Base-by-base conservation (phyloP, 345 rosid species). In the Aquilaria malaccensis region DNA sequence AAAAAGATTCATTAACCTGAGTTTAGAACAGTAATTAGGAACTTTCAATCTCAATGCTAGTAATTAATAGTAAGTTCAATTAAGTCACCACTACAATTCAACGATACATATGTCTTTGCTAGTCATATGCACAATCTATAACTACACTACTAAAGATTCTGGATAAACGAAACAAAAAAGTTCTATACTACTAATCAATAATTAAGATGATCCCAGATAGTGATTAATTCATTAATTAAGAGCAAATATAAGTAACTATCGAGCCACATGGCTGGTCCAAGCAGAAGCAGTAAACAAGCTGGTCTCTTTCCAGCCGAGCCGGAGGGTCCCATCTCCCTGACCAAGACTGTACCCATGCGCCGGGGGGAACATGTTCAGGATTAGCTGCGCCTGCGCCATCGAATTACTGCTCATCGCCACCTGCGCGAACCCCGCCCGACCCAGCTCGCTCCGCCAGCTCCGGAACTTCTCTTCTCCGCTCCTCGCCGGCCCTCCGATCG, bases 371-470 rank as follows among this genome's bases (percentile, higher is more conserved):
- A 81, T 83, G 76, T 81, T 86, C 7, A 83, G 30, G 66, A 81
- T 81, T 2, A 86, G 80, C 51, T 83, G 89, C 6, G 93, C 93
- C 64, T 86, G 89, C 3, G 93, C 87, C 93, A 81, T 75, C 0
- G 89, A 78, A 66, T 76, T 81, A 22, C 74, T 72, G 49, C 89
- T 86, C 85, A 83, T 83, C 1, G 85, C 82, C 13, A 81, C 66
- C 62, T 76, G 85, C 31, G 58, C 33, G 32, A 80, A 81, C 6
- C 77, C 46, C 3, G 73, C 71, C 10, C 30, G 52, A 0, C 45
- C 74, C 1, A 85, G 65, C 69, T 83, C 89, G 13, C 72, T 61
- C 32, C 84, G 75, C 93, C 93, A 83, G 1, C 72, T 75, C 74
- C 63, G 53, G 31, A 75, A 74, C 77, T 78, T 86, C 10, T 86